Conservation (phyloP, 2,329 filamentous ascomycete species). For the Claviceps fusiformis region DNA sequence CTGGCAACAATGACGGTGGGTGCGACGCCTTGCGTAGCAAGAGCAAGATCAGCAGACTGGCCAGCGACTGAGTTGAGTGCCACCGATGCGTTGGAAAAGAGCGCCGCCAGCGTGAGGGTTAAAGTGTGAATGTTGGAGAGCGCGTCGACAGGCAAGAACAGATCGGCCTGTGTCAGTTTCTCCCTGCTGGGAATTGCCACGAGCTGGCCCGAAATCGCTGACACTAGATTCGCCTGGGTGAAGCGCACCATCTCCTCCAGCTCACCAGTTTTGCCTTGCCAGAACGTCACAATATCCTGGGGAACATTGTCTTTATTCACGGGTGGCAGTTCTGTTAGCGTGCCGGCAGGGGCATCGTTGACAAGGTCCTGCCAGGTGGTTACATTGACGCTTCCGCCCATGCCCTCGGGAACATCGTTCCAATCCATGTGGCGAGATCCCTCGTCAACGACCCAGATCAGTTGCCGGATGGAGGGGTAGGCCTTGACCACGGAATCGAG, state of each 20-base stretch:
- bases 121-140: slow-evolving; percentile 71
- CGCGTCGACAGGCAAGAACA: slow-evolving; percentile 74
- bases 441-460: slow-evolving; percentile 87
- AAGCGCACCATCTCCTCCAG: slow-evolving; percentile 66
- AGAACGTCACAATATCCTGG: slow-evolving; percentile 52
- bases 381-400: slow-evolving; percentile 61
- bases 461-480: slow-evolving; percentile 58
- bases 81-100: slow-evolving; percentile 74
- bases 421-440: slow-evolving; percentile 90
- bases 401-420: slow-evolving; percentile 73
- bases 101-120: slow-evolving; percentile 63
- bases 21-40: slow-evolving; percentile 60
- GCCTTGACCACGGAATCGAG: slow-evolving; percentile 57
- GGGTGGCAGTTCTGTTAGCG: slow-evolving; percentile 50
- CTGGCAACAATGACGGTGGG: slow-evolving; percentile 76
- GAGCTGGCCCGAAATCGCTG: slow-evolving; percentile 69
- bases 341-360: slow-evolving; percentile 48
- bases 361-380: slow-evolving; percentile 90
- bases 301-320: slow-evolving; percentile 36
- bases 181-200: slow-evolving; percentile 63
- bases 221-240: slow-evolving; percentile 69
- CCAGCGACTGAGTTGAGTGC: slow-evolving; percentile 82
- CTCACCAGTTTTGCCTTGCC: slow-evolving; percentile 39
- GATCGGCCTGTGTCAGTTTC: slow-evolving; percentile 58
- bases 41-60: slow-evolving; percentile 52